A percentile compares a stretch with the other conserved stretches of the same genome.
phyloP scores from a whole-genome alignment of 2,329 filamentous ascomycete genomes.

The Monilinia polystroma region DNA sequence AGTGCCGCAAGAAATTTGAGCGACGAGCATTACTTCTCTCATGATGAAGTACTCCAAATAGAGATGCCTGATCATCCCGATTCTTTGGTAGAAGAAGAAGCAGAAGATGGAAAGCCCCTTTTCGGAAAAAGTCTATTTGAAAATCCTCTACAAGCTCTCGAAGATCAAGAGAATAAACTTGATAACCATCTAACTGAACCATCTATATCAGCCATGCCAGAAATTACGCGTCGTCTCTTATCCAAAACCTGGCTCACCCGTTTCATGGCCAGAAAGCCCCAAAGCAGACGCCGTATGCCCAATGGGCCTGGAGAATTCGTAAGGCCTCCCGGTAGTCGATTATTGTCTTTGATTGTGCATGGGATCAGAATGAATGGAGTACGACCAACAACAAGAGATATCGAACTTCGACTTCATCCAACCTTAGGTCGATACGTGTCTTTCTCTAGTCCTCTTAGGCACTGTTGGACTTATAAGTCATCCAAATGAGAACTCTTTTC shows the following conservation, averaged over 20 bases:
- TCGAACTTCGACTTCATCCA: neutral
- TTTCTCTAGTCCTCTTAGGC: constrained; percentile 5
- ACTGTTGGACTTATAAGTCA: constrained; percentile 4
- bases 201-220: neutral
- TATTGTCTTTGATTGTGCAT: neutral
- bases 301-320: neutral
- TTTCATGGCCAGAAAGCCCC: neutral
- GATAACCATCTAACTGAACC: rapidly evolving
- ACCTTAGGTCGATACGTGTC: neutral
- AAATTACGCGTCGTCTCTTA: rapidly evolving
- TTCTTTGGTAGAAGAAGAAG: too few species aligned
- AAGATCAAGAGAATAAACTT: neutral
- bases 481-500: neutral
- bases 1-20: neutral
- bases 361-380: neutral
- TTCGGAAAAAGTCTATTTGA: neutral
- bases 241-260: neutral
- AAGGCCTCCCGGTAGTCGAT: neutral
- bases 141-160: neutral
- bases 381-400: neutral
- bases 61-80: neutral
- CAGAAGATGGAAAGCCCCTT: neutral
- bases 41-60: neutral
- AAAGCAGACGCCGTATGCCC: neutral
- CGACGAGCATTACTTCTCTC: neutral